A percentile compares a stretch with the other conserved stretches of the same genome.
Conservation (phyloP, 1,139 yeast genomes). For the Hyphopichia khmerensis region DNA sequence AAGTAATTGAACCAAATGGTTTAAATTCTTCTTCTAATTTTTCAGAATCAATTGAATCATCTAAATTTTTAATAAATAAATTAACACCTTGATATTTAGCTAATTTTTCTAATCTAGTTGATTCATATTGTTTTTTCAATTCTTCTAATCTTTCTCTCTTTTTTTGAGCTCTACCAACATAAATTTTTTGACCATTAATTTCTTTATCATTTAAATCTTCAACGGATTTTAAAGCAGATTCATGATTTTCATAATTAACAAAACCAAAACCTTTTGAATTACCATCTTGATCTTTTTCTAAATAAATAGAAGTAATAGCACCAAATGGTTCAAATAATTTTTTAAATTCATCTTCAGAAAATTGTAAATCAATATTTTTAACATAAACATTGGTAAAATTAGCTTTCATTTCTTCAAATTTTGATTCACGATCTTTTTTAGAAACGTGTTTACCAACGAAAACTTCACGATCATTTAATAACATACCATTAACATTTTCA, state of each 20-base stretch:
- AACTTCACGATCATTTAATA: constrained; percentile 94
- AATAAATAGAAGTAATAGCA: constrained; percentile 76
- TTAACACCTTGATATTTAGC: constrained; percentile 97
- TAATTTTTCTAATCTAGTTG: constrained; percentile 87
- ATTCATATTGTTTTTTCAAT: constrained; percentile 93
- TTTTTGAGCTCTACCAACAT: constrained; percentile 99
- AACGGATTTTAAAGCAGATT: constrained; percentile 86
- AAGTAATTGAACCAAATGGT: constrained; percentile 92
- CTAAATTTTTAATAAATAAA: constrained; percentile 95
- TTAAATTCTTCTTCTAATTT: constrained; percentile 88
- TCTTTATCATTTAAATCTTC: constrained; percentile 90
- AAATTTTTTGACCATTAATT: constrained; percentile 78
- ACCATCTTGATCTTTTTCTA: constrained; percentile 83
- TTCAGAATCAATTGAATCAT: constrained; percentile 89
- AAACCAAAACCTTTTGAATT: constrained; percentile 96
- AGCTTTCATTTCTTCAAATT: constrained; percentile 87
- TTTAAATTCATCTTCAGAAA: constrained; percentile 70
- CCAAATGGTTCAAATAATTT: constrained; percentile 77
- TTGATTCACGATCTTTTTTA: constrained; percentile 93
- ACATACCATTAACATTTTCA: constrained; percentile 98
- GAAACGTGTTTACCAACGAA: constrained; percentile 94
- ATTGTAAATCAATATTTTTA: constrained; percentile 80
- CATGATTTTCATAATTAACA: constrained; percentile 86
- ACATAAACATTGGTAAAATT: constrained; percentile 94
- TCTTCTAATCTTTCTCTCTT: constrained; percentile 97